Conservation (phyloP, 1,284 basidiomycete species). For the Pseudozyma sp. region DNA sequence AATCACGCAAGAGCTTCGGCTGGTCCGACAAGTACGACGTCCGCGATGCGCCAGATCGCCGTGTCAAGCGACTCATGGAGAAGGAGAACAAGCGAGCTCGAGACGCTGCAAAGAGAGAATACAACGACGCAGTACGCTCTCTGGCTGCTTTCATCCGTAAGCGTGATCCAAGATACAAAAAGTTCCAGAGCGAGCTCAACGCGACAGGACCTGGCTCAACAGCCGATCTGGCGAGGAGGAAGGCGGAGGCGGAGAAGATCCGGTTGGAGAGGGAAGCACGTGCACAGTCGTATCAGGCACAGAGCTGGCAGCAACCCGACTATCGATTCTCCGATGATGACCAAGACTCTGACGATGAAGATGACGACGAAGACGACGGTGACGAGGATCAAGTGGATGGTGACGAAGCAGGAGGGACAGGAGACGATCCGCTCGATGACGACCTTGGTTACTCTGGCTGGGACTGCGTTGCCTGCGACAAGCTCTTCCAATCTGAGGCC, state of each 20-base stretch:
- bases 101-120: slow-evolving; percentile 87
- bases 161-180: slow-evolving; percentile 91
- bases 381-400: slow-evolving; percentile 37
- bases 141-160: slow-evolving; percentile 88
- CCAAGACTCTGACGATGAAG: slow-evolving; percentile 26
- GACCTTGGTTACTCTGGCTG: slow-evolving; percentile 71
- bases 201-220: slow-evolving; percentile 76
- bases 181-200: slow-evolving; percentile 70
- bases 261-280: slow-evolving; percentile 71
- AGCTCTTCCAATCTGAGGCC: slow-evolving; percentile 89
- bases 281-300: slow-evolving; percentile 75
- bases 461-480: slow-evolving; percentile 96
- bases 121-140: slow-evolving; percentile 85
- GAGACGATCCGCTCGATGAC: slow-evolving; percentile 12
- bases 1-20: slow-evolving; percentile 86
- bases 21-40: slow-evolving; percentile 90
- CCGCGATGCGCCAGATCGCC: slow-evolving; percentile 85
- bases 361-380: slow-evolving; percentile 10
- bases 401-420: slow-evolving; percentile 1
- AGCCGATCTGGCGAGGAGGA: slow-evolving; percentile 74
- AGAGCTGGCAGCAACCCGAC: slow-evolving; percentile 60
- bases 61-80: slow-evolving; percentile 86
- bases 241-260: slow-evolving; percentile 63
- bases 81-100: slow-evolving; percentile 93
- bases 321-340: slow-evolving; percentile 59